Conservation (phyloP, 306 rosid genomes). For the Inga laurina region DNA sequence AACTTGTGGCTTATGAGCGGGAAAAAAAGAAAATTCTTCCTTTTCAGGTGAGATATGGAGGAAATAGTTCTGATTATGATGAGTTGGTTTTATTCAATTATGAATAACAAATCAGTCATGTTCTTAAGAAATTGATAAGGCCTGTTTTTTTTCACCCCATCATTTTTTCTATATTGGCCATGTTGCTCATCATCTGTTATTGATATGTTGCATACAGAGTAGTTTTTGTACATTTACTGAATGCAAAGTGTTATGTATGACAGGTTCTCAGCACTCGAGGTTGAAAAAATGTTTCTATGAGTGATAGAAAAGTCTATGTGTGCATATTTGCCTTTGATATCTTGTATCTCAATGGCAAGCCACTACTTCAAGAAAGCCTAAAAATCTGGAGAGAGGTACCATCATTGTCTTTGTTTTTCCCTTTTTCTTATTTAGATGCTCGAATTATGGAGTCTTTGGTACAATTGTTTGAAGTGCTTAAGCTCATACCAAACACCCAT, state of each 20-base stretch:
- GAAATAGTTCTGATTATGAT: no score
- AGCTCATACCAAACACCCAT: background rate
- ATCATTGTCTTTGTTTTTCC: slow-evolving; percentile 21
- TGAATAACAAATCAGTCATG: no score
- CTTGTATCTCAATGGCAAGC: slow-evolving; percentile 76
- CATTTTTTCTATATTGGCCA: no score
- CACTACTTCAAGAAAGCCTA: slow-evolving; percentile 61
- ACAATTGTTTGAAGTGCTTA: slow-evolving; percentile 6
- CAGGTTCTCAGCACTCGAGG: slow-evolving; percentile 89
- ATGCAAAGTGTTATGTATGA: background rate
- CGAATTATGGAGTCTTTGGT: background rate
- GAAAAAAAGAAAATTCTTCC: no score
- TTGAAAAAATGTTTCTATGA: slow-evolving; percentile 72
- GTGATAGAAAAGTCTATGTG: slow-evolving; percentile 75
- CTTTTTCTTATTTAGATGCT: slow-evolving; percentile 13
- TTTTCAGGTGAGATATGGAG: no score
- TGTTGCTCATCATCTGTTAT: no score
- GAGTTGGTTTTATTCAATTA: no score
- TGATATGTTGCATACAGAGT: no score
- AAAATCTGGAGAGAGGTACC: slow-evolving; percentile 51
- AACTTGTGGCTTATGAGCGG: no score
- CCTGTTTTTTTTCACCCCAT: no score
- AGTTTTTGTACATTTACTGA: no score
- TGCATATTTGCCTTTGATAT: slow-evolving; percentile 90
- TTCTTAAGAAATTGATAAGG: no score